These are phyloP conservation scores for Saccharomycopsis javanensis DNA, from an alignment of 805 yeast genomes.

Conservation along the genomic window DNA sequence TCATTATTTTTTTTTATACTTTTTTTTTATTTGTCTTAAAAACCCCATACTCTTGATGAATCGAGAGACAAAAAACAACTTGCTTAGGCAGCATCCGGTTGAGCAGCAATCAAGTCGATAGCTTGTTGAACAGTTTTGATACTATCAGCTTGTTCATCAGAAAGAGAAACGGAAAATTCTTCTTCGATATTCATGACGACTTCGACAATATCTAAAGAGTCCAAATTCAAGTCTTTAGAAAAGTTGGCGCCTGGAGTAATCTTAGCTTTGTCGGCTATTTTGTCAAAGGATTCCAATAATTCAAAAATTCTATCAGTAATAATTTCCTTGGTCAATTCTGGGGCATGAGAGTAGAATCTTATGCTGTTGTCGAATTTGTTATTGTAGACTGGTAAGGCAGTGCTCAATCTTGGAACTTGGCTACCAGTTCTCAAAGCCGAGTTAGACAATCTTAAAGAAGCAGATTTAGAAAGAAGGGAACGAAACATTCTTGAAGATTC, in stretches of 20 bases:
- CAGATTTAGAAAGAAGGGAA: constrained; percentile 1
- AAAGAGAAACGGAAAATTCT: constrained; percentile 74
- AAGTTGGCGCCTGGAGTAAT: constrained; percentile 34
- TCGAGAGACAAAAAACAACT: neutral
- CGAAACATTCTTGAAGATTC: constrained; percentile 10
- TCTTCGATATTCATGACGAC: constrained; percentile 94
- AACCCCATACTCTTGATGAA: no score
- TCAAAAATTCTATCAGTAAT: constrained; percentile 54
- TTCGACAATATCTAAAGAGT: constrained; percentile 91
- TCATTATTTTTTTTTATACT: neutral
- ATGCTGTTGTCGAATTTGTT: neutral
- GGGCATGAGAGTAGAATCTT: constrained; percentile 42
- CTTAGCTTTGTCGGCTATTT: constrained; percentile 23
- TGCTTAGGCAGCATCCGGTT: constrained; percentile 37
- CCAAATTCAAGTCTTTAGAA: constrained; percentile 51
- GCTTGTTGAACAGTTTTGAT: constrained; percentile 92
- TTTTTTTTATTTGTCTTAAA: neutral
- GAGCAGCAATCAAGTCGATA: constrained; percentile 70
- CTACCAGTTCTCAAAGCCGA: neutral
- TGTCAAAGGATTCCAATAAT: constrained; percentile 55
- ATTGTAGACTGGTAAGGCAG: neutral
- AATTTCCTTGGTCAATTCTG: constrained; percentile 51
- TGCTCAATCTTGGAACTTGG: neutral
- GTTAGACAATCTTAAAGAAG: neutral
- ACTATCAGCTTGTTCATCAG: constrained; percentile 88